Conservation (phyloP, 768 basidiomycete species). For the Coprinopsis sp. region DNA sequence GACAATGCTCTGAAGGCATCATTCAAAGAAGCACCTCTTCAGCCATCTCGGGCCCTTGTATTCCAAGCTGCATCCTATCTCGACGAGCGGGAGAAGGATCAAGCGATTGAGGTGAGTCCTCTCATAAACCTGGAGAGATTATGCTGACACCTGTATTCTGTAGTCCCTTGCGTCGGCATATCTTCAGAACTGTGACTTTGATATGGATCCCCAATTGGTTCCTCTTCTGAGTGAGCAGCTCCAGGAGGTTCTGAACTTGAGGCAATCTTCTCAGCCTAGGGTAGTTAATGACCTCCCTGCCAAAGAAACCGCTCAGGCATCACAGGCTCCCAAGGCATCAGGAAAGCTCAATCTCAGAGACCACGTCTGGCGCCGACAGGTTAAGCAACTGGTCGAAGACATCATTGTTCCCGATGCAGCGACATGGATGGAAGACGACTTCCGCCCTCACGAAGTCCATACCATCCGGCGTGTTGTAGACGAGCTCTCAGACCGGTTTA, state of each 20-base stretch:
- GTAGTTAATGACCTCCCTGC: no score
- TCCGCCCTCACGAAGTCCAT: constrained; percentile 33
- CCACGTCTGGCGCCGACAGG: constrained; percentile 30
- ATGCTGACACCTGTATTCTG: no score
- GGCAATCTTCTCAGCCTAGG: no score
- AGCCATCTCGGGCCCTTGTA: not conserved
- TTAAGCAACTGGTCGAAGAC: constrained; percentile 27
- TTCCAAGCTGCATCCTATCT: not conserved
- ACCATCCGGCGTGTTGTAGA: constrained; percentile 41
- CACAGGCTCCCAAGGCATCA: constrained; percentile 2
- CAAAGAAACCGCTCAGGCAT: no score
- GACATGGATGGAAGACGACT: constrained; percentile 56
- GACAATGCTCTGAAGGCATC: not conserved
- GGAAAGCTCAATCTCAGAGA: constrained; percentile 12
- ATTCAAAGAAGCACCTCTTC: not conserved
- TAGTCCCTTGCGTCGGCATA: no score
- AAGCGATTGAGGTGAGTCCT: no score
- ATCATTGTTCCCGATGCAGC: constrained; percentile 43
- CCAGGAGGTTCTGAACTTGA: no score
- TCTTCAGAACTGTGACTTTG: no score
- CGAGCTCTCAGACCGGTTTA: constrained; percentile 41
- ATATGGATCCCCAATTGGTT: no score
- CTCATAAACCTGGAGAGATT: no score
- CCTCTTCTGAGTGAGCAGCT: no score
- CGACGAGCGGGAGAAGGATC: no score